phyloP scores from a whole-genome alignment of 1,139 yeast species.

The Taphrina flavorubra region DNA sequence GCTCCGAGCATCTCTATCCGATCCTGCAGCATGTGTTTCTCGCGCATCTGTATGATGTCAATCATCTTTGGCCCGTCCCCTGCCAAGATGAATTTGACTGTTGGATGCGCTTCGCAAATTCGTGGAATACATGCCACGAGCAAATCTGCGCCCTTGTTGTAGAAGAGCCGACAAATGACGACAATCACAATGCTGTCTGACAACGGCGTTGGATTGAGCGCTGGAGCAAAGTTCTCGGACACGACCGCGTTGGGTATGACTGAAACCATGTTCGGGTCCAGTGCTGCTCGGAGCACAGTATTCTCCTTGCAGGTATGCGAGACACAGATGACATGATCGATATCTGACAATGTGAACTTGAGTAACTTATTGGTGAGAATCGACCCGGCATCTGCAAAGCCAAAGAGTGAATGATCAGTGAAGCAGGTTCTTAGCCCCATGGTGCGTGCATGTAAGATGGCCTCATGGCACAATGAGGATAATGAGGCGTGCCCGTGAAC shows the following conservation, averaged over 20 bases:
- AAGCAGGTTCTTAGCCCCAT: conserved; percentile 92
- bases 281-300: conserved; percentile 82
- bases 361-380: conserved; percentile 85
- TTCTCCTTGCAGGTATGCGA: conserved; percentile 94
- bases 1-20: conserved; percentile 85
- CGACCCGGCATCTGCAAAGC: conserved; percentile 84
- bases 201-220: conserved; percentile 43
- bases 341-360: conserved; percentile 81
- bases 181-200: conserved; percentile 69
- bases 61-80: conserved; percentile 97
- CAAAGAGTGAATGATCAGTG: conserved; percentile 95
- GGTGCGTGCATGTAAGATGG: conserved; percentile 84
- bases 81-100: conserved; percentile 81
- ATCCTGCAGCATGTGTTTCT: conserved; percentile 81
- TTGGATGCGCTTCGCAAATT: conserved; percentile 68
- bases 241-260: conserved; percentile 98
- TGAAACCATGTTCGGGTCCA: conserved; percentile 77
- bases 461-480: conserved; percentile 86
- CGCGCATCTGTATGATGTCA: conserved; percentile 94
- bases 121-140: conserved; percentile 84
- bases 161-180: conserved; percentile 86
- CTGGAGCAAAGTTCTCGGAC: conserved; percentile 77
- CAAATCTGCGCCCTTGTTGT: conserved; percentile 95
- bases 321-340: conserved; percentile 92
- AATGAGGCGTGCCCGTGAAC: conserved; percentile 96